phyloP scores from a whole-genome alignment of 805 yeast genomes.

The Hanseniaspora hatyaiensis region DNA sequence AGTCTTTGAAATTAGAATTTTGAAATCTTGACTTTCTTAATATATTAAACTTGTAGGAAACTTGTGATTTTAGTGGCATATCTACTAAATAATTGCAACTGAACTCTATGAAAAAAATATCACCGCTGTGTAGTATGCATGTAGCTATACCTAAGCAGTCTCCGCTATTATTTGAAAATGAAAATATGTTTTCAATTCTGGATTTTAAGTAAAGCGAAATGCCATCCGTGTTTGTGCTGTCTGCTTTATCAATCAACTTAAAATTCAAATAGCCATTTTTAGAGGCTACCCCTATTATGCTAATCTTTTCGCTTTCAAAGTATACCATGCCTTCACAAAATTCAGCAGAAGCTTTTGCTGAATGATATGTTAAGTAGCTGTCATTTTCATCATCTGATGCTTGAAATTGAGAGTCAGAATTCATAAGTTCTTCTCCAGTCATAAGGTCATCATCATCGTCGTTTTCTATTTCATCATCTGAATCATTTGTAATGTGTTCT shows the following conservation, averaged over 20 bases:
- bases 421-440: not conserved
- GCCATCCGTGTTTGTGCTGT: not conserved
- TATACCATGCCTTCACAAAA: not conserved
- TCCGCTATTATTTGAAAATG: not conserved
- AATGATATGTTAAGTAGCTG: not conserved
- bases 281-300: constrained; percentile 1
- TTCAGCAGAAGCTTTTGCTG: not conserved
- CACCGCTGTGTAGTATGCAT: constrained; percentile 7
- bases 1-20: constrained; percentile 3
- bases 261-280: constrained; percentile 13
- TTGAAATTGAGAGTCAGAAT: too few relatives aligned
- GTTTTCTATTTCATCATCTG: constrained; percentile 1
- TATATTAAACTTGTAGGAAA: constrained; percentile 4
- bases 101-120: constrained; percentile 10
- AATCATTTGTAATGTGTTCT: not conserved
- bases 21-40: constrained; percentile 10
- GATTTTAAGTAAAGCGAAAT: constrained; percentile 6
- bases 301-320: not conserved
- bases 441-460: not conserved
- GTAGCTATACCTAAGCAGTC: not conserved
- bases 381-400: constrained; percentile 13
- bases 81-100: not conserved
- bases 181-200: not conserved
- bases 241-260: constrained; percentile 2
- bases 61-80: not conserved